Conservation (phyloP, 148 eudicot species). For the Chenopodium quinoa region DNA sequence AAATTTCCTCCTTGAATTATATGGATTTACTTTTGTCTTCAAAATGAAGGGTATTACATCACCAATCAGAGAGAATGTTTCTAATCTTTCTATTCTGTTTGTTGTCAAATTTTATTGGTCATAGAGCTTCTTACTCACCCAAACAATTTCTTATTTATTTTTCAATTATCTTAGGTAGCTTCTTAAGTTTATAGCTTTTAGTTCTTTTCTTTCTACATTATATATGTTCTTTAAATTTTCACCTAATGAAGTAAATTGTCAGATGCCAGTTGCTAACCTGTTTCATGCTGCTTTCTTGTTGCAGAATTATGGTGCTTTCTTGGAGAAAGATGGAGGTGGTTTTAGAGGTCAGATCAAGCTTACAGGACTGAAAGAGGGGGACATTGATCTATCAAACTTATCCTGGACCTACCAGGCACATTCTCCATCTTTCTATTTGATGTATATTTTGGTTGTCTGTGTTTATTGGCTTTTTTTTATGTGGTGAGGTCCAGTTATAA, state of each 20-base stretch:
- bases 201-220: not conserved
- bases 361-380: constrained; percentile 60
- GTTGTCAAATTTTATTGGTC: not conserved
- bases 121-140: not conserved
- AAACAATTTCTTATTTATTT: not conserved
- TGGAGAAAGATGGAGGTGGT: constrained; percentile 95
- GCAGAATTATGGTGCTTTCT: constrained; percentile 91
- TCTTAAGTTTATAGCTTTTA: not conserved
- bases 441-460: constrained; percentile 1
- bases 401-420: constrained; percentile 87
- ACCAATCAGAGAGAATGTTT: not conserved
- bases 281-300: constrained; percentile 24
- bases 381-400: constrained; percentile 56
- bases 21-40: not conserved
- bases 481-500: not conserved
- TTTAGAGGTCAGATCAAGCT: constrained; percentile 74
- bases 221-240: not conserved
- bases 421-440: constrained; percentile 15
- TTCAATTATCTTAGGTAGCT: not conserved
- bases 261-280: constrained; percentile 11
- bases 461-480: not conserved
- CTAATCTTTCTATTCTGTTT: not conserved
- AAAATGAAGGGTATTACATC: not conserved
- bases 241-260: not conserved
- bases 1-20: no score